A percentile compares a stretch with the other conserved stretches of the same genome.
Evolutionary conservation across 1,284 basidiomycete species (phyloP).

Genomic region (Papiliotrema terrestris): DNA sequence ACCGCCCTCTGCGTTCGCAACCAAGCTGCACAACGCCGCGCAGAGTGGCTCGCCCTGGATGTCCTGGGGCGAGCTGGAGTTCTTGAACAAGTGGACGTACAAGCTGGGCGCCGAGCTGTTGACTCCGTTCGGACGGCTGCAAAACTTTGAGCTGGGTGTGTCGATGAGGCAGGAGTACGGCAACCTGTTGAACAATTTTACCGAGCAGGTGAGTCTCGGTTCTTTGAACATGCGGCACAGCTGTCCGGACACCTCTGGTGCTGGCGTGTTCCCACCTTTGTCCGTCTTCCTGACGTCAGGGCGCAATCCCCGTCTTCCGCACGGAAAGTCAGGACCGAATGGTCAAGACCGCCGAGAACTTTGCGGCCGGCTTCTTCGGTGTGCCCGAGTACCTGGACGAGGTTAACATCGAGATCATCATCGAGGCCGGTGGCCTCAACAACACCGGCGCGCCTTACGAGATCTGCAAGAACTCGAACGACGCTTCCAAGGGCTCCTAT

Average conservation of each 20-base stretch:
- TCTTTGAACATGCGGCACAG: too few relatives aligned
- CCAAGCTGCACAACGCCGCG: slow-evolving; percentile 32
- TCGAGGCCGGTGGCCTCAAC: slow-evolving; percentile 57
- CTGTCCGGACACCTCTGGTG: too few relatives aligned
- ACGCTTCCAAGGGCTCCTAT: slow-evolving; percentile 56
- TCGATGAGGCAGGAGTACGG: slow-evolving; percentile 62
- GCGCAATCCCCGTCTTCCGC: slow-evolving; percentile 56
- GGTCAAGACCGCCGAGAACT: slow-evolving; percentile 76
- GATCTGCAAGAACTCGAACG: slow-evolving; percentile 62
- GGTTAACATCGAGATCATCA: slow-evolving; percentile 59
- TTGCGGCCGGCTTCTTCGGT: slow-evolving; percentile 83
- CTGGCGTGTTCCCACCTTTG: slow-evolving; percentile 51
- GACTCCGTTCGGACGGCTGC: slow-evolving; percentile 50
- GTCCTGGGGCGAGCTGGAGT: slow-evolving; percentile 45
- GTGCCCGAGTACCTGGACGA: slow-evolving; percentile 78
- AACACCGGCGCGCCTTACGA: slow-evolving; percentile 50
- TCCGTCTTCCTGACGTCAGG: slow-evolving; percentile 52
- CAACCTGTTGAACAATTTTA: slow-evolving; percentile 75
- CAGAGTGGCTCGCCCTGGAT: slow-evolving; percentile 20
- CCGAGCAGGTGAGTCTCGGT: slow-evolving; percentile 34
- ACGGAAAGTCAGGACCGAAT: slow-evolving; percentile 76
- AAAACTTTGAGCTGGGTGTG: slow-evolving; percentile 47
- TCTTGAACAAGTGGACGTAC: slow-evolving; percentile 52
- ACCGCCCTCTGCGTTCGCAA: slow-evolving; percentile 31
- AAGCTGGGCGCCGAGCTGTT: slow-evolving; percentile 51